phyloP scores from a whole-genome alignment of 2,329 filamentous ascomycete species.

The Fusarium sambucinum region DNA sequence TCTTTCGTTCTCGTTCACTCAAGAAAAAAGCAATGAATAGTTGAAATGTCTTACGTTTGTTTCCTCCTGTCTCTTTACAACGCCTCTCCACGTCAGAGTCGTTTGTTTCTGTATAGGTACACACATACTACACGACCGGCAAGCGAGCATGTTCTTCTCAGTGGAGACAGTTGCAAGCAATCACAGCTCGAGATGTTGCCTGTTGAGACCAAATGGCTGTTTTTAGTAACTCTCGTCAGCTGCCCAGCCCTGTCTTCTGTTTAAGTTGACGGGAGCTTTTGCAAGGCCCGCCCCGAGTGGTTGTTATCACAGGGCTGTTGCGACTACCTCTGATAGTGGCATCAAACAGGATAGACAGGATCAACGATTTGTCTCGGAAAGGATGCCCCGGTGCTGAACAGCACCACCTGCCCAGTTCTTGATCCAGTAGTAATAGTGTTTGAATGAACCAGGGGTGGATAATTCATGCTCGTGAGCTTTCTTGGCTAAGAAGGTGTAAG shows the following conservation, averaged over 20 bases:
- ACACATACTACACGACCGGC: conserved; percentile 8
- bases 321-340: neutral
- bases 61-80: neutral
- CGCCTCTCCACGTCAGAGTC: conserved; percentile 6
- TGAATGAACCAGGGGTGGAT: neutral
- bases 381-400: neutral
- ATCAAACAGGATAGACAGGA: conserved; percentile 1
- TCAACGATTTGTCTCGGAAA: conserved; percentile 1
- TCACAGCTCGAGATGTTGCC: conserved; percentile 13
- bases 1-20: neutral
- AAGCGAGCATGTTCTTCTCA: conserved; percentile 3
- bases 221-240: conserved; percentile 15
- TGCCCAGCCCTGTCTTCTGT: neutral
- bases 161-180: conserved; percentile 34
- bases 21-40: conserved; percentile 17
- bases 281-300: conserved; percentile 36
- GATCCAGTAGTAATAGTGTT: neutral
- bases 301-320: conserved; percentile 10
- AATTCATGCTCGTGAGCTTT: neutral
- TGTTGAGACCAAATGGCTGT: conserved; percentile 31
- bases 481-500: neutral
- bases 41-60: conserved; percentile 12
- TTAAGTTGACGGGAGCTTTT: conserved; percentile 16
- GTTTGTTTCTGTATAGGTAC: conserved; percentile 5
- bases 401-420: conserved; percentile 2